Percentiles rank a stretch among this genome's conserved stretches.
Evolutionary conservation across 768 basidiomycete genomes (phyloP).

Genomic region (Leccinum broughii): DNA sequence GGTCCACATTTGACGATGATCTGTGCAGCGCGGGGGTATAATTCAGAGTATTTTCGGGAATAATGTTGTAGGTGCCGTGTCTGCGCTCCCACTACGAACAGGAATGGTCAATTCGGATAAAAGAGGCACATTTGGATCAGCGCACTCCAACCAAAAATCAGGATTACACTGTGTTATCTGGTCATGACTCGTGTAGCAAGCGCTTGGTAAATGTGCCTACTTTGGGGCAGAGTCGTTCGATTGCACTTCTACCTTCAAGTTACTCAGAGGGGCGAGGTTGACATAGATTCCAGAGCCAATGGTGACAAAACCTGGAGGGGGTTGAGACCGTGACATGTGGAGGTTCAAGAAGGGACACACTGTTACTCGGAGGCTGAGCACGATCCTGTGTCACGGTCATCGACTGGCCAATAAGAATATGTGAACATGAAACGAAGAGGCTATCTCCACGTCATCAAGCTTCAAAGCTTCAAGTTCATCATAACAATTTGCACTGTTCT

Average conservation of each 20-base stretch:
- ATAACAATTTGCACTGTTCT: too few relatives aligned
- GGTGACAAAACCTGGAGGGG: conserved; percentile 20
- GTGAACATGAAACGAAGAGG: too few relatives aligned
- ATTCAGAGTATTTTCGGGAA: conserved; percentile 24
- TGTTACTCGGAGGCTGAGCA: too few relatives aligned
- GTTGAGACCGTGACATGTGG: neutral
- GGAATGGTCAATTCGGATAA: neutral
- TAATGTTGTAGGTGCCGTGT: conserved; percentile 30
- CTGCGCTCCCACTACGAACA: conserved; percentile 23
- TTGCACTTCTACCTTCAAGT: neutral
- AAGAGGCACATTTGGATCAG: neutral
- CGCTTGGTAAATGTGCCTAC: conserved; percentile 13
- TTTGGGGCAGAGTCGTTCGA: conserved; percentile 8
- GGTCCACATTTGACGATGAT: conserved; percentile 27
- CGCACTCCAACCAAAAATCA: conserved; percentile 34
- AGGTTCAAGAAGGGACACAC: too few relatives aligned
- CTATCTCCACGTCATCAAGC: too few relatives aligned
- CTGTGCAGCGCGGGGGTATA: conserved; percentile 30
- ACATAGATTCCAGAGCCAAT: conserved; percentile 20
- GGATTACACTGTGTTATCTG: conserved; percentile 27
- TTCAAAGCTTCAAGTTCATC: too few relatives aligned
- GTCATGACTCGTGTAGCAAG: neutral
- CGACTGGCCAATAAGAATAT: too few relatives aligned
- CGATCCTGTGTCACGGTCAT: too few relatives aligned
- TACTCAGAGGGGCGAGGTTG: neutral